Evolutionary conservation across 2,329 filamentous ascomycete species (phyloP).

Genomic region (Neodidymelliopsis sp.): DNA sequence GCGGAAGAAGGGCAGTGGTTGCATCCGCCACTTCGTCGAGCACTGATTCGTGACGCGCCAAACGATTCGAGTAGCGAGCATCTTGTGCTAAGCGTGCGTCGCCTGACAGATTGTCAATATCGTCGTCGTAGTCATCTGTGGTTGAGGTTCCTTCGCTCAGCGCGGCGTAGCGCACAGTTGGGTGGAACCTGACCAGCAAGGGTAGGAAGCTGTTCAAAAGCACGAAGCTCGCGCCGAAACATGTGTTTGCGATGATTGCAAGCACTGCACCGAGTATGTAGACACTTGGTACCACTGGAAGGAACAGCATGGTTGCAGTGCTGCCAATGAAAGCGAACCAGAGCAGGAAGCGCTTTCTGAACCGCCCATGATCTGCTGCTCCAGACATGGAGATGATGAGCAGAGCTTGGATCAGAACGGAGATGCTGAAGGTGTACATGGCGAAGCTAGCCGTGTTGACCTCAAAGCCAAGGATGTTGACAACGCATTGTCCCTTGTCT

Average conservation of each 20-base stretch:
- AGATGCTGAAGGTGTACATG: conserved; percentile 97
- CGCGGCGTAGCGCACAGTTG: conserved; percentile 56
- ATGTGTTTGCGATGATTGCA: conserved; percentile 90
- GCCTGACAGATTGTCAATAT: conserved; percentile 25
- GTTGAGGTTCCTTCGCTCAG: conserved; percentile 30
- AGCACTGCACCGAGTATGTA: conserved; percentile 84
- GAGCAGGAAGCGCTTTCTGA: conserved; percentile 86
- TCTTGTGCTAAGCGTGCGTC: conserved; percentile 32
- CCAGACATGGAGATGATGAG: conserved; percentile 96
- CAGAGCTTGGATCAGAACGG: conserved; percentile 86
- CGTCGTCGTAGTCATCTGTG: conserved; percentile 41
- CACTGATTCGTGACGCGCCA: conserved; percentile 34
- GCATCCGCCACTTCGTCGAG: conserved; percentile 42
- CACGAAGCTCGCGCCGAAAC: conserved; percentile 94
- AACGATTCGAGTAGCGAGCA: conserved; percentile 38
- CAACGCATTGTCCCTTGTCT: conserved; percentile 72
- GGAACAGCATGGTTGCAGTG: conserved; percentile 84
- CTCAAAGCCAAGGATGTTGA: conserved; percentile 80
- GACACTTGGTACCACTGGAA: conserved; percentile 75
- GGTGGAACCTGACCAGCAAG: conserved; percentile 87
- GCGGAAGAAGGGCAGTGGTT: conserved; percentile 49
- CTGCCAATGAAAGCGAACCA: conserved; percentile 85
- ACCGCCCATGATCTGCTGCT: conserved; percentile 88
- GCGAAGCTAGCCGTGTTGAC: conserved; percentile 97
- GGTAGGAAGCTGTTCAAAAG: conserved; percentile 95